Evolutionary conservation across 2,329 filamentous ascomycete species (phyloP), one percentile per base, ranked within the genome.

Genomic region (Ophiostoma tasmaniense): DNA sequence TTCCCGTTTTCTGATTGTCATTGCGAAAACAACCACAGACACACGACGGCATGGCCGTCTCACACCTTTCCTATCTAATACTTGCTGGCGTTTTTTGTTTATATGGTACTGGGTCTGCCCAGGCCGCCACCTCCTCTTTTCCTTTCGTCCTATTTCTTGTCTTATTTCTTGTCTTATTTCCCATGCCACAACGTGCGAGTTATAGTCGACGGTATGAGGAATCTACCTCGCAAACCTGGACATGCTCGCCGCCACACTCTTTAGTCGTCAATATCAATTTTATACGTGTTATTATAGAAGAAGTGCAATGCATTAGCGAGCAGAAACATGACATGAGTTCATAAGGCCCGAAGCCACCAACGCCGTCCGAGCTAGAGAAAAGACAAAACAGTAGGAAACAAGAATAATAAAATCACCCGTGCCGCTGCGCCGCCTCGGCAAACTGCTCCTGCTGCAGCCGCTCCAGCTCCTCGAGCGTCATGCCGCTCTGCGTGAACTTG

Each of bases 401-500:
- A 37, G 35, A 2, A 33, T 25, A 69, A 69, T 20, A 11, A 37
- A 62, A 61, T 5, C 52, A 82, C 72, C 88, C 87, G 78, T 90
- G 91, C 74, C 90, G 90, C 72, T 88, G 87, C 1, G 87, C 89
- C 1, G 93, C 93, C 70, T 88, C 89, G 61, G 90, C 89, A 79
- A 99, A 98, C 73, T 97, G 87, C 78, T 96, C 93, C 78, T 95
- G 90, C 77, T 99, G 95, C 75, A 97, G 87, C 66, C 89, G 86
- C 69, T 95, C 87, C 66, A 99, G 84, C 78, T 99, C 91, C 74
- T 97, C 95, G 77, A 96, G 89, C 0, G 91, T 91, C 81, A 98
- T 85, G 68, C 94, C 94, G 77, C 93, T 97, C 77, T 95, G 90
- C 75, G 97, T 94, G 76, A 98, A 93, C 81, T 98, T 98, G 79